Percentiles rank a stretch among this genome's conserved stretches.
Evolutionary conservation across 192 early-diverging fungal species (phyloP).

Genomic region (Podila epicladia): DNA sequence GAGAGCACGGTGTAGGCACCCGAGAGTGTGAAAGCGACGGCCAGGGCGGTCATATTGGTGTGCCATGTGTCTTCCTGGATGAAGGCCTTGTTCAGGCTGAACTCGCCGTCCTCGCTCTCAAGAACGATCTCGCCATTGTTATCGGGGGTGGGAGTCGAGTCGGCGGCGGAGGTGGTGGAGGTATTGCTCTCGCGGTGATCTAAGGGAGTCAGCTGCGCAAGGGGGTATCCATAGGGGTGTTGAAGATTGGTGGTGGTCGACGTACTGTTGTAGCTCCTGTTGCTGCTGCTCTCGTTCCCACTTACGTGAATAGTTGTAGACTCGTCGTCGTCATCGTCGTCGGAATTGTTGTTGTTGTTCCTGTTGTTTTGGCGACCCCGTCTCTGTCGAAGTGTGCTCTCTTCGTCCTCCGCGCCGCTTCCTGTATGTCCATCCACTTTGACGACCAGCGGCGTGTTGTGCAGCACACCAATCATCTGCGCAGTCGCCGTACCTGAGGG

Average conservation of each 20-base stretch:
- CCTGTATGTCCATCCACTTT: not conserved
- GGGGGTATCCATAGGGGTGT: conserved; percentile 2
- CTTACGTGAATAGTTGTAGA: not conserved
- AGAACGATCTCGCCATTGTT: not conserved
- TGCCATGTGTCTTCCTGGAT: conserved; percentile 66
- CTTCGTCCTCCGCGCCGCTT: not conserved
- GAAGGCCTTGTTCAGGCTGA: conserved; percentile 43
- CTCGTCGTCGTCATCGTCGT: not conserved
- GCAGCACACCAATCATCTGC: conserved; percentile 81
- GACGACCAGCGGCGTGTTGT: conserved; percentile 65
- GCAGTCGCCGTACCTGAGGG: conserved; percentile 90
- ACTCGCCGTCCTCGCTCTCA: conserved; percentile 47
- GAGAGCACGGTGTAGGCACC: conserved; percentile 70
- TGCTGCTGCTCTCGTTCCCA: not conserved
- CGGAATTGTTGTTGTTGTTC: conserved; percentile 1
- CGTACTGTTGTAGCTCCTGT: conserved; percentile 8
- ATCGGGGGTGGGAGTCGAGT: not conserved
- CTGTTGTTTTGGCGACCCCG: not conserved
- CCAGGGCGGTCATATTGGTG: conserved; percentile 64
- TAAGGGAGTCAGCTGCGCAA: conserved; percentile 30
- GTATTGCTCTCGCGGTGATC: conserved; percentile 7
- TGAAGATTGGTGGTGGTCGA: conserved; percentile 7
- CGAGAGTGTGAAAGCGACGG: conserved; percentile 68
- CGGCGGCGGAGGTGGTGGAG: not conserved
- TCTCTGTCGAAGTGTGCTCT: not conserved